Evolutionary conservation across 2,329 filamentous ascomycete species (phyloP).

Genomic region (Verticillium dahliae): DNA sequence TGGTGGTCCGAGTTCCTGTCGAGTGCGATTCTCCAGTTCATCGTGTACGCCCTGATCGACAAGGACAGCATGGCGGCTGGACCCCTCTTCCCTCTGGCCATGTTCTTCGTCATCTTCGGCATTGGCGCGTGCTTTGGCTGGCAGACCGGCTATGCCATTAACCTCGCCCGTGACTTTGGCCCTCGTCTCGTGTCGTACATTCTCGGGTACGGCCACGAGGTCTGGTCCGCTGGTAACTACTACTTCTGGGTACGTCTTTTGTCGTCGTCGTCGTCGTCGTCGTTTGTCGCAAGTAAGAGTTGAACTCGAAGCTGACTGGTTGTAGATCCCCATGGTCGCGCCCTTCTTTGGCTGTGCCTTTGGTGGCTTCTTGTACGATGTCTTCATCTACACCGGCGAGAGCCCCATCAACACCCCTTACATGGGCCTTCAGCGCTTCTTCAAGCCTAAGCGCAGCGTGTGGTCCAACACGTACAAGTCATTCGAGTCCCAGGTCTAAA

Average conservation of each 20-base stretch:
- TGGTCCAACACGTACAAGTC: conserved; percentile 18
- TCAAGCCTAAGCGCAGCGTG: conserved; percentile 23
- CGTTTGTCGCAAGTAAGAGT: too few relatives aligned
- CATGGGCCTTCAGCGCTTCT: conserved; percentile 52
- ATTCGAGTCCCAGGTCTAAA: neutral
- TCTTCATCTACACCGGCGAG: conserved; percentile 63
- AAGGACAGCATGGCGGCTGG: conserved; percentile 50
- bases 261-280: neutral
- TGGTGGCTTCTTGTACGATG: conserved; percentile 61
- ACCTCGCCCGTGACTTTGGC: conserved; percentile 66
- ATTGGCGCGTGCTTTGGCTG: conserved; percentile 68
- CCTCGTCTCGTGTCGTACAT: conserved; percentile 61
- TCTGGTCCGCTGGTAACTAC: conserved; percentile 61
- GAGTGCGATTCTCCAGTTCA: conserved; percentile 61
- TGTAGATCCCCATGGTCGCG: conserved; percentile 63
- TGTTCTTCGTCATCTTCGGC: conserved; percentile 70
- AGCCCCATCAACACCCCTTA: conserved; percentile 63
- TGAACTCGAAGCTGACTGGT: neutral
- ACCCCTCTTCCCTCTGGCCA: conserved; percentile 48
- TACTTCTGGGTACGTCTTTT: conserved; percentile 60
- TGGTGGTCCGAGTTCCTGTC: conserved; percentile 70
- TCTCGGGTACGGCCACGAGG: conserved; percentile 60
- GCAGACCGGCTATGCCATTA: conserved; percentile 73
- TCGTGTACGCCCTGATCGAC: conserved; percentile 64
- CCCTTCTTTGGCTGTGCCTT: conserved; percentile 60